Evolutionary conservation across 164 flowering plant species (phyloP).

Genomic region (Euptelea pleiosperma): DNA sequence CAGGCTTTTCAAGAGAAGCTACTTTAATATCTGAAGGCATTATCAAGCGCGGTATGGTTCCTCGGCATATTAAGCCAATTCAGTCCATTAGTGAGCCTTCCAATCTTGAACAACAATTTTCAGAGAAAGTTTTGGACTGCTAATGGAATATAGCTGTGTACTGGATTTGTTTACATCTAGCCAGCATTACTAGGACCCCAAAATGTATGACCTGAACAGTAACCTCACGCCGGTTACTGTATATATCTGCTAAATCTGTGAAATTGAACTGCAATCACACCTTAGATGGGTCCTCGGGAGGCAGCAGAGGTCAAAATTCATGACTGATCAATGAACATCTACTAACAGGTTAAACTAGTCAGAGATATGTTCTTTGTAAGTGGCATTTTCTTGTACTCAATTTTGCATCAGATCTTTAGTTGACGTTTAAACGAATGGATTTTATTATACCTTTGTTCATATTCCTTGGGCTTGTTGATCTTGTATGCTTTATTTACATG

Average conservation of each 20-base stretch:
- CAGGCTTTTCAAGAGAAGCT: conserved; percentile 24
- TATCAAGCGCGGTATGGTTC: conserved; percentile 9
- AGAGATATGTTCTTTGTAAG: not conserved
- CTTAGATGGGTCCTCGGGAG: not conserved
- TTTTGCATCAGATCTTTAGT: not conserved
- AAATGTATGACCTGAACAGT: not conserved
- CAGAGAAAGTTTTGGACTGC: not conserved
- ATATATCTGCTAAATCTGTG: not conserved
- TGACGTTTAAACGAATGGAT: not conserved
- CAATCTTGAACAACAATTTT: not conserved
- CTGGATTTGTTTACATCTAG: not conserved
- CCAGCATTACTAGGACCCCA: not conserved
- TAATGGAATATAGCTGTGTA: not conserved
- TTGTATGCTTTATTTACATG: not conserved
- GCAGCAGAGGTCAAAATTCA: not conserved
- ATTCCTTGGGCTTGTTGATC: not conserved
- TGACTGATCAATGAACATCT: not conserved
- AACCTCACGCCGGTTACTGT: not conserved
- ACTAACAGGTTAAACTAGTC: conserved; percentile 10
- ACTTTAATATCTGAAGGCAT: conserved; percentile 18
- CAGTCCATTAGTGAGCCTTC: conserved; percentile 1
- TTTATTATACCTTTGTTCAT: not conserved
- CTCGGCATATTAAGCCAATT: conserved; percentile 12
- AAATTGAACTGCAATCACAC: not conserved
- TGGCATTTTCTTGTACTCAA: not conserved